These are phyloP conservation scores for Bipolaris victoriae DNA, from an alignment of 2,329 filamentous ascomycete genomes.

Conservation along the genomic window DNA sequence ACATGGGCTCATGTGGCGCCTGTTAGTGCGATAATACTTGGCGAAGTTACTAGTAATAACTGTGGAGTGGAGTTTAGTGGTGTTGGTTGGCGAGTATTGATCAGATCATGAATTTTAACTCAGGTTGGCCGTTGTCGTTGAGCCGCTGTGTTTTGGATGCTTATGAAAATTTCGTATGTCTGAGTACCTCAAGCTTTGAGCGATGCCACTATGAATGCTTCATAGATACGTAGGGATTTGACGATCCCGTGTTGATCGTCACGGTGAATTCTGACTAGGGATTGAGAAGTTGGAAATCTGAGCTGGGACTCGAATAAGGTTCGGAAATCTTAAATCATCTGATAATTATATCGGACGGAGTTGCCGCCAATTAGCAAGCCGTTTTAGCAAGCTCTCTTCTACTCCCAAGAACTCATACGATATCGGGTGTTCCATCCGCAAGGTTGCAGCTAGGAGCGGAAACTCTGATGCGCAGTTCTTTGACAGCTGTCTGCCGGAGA, in stretches of 20 bases:
- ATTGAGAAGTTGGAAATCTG: too few relatives aligned
- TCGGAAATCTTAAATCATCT: neutral
- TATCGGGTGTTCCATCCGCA: neutral
- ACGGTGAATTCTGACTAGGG: too few relatives aligned
- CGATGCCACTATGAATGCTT: too few relatives aligned
- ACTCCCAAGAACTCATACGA: neutral
- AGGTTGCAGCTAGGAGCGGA: neutral
- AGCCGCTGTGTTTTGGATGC: neutral
- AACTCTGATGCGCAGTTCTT: neutral
- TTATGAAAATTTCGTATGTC: too few relatives aligned
- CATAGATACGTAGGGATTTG: too few relatives aligned
- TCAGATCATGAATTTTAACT: conserved; percentile 2
- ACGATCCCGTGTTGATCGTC: too few relatives aligned
- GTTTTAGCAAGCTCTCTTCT: neutral
- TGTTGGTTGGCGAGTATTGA: neutral
- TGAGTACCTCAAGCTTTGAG: neutral
- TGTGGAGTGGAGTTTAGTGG: neutral
- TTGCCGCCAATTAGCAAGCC: neutral
- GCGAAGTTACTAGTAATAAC: neutral
- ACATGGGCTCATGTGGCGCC: neutral
- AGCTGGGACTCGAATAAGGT: too few relatives aligned
- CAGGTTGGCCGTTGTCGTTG: conserved; percentile 3
- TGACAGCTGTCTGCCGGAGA: neutral
- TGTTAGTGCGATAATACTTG: conserved; percentile 6
- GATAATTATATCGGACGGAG: neutral